These are phyloP conservation scores for Hypoxylon rubiginosum DNA, from an alignment of 2,329 filamentous ascomycete genomes.

Conservation along the genomic window DNA sequence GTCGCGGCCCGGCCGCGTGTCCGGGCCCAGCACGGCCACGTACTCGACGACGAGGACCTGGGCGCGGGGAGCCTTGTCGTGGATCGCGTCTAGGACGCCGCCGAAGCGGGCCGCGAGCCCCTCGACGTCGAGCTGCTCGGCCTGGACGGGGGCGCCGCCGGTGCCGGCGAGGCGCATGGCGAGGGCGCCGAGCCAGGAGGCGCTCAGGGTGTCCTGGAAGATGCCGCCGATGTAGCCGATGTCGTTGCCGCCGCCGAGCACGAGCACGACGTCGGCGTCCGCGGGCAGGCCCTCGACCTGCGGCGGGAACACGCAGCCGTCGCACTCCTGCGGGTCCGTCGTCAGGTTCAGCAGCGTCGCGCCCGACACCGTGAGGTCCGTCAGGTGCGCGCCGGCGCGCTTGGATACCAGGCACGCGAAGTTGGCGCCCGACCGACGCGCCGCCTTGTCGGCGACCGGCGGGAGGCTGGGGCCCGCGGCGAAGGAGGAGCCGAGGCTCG, in stretches of 20 bases:
- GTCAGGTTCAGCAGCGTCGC: slow-evolving; percentile 56
- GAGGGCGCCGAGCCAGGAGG: slow-evolving; percentile 30
- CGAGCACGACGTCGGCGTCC: slow-evolving; percentile 54
- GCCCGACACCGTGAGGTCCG: slow-evolving; percentile 54
- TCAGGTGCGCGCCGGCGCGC: slow-evolving; percentile 45
- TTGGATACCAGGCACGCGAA: slow-evolving; percentile 53
- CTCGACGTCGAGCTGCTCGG: slow-evolving; percentile 34
- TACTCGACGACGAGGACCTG: slow-evolving; percentile 59
- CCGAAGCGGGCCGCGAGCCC: slow-evolving; percentile 47
- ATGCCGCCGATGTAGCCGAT: slow-evolving; percentile 55
- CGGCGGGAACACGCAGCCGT: slow-evolving; percentile 49
- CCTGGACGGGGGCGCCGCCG: slow-evolving; percentile 30
- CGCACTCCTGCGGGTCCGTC: slow-evolving; percentile 51
- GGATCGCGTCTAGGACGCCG: slow-evolving; percentile 44
- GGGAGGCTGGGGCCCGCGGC: slow-evolving; percentile 53
- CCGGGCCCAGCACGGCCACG: slow-evolving; percentile 51
- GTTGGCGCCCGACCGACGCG: slow-evolving; percentile 54
- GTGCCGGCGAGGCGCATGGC: slow-evolving; percentile 31
- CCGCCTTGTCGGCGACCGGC: slow-evolving; percentile 48
- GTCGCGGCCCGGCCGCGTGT: slow-evolving; percentile 44
- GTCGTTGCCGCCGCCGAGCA: slow-evolving; percentile 57
- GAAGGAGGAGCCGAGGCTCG: slow-evolving; percentile 51
- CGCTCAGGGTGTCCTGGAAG: slow-evolving; percentile 49
- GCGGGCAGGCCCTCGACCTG: slow-evolving; percentile 53
- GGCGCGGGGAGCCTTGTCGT: slow-evolving; percentile 57